Conservation (phyloP, 2,329 filamentous ascomycete species). For the Aureobasidium sp. region DNA sequence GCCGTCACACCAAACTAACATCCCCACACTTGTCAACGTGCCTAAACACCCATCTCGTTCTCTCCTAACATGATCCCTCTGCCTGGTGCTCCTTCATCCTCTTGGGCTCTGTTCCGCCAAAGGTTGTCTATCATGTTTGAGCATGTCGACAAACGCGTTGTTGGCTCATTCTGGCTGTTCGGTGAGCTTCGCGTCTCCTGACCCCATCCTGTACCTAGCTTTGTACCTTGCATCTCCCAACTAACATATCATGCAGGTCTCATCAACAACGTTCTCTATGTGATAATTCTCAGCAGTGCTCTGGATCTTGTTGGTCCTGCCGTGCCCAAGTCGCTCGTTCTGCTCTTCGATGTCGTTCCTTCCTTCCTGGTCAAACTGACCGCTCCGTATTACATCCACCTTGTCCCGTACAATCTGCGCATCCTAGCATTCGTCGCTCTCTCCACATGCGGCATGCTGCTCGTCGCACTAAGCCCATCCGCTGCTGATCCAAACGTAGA, state of each 20-base stretch:
- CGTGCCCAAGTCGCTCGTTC: constrained; percentile 83
- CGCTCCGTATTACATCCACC: constrained; percentile 89
- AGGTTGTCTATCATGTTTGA: constrained; percentile 56
- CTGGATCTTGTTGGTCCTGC: constrained; percentile 84
- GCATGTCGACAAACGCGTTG: constrained; percentile 61
- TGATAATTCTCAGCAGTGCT: constrained; percentile 90
- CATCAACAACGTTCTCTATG: constrained; percentile 97
- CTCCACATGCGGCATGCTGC: constrained; percentile 78
- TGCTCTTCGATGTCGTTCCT: constrained; percentile 86
- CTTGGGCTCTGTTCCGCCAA: constrained; percentile 63
- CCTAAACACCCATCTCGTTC: neutral
- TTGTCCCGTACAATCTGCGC: constrained; percentile 69
- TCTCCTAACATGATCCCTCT: constrained; percentile 38
- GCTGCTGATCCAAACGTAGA: constrained; percentile 26
- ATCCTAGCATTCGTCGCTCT: constrained; percentile 65
- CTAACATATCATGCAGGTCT: constrained; percentile 46
- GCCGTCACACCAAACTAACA: neutral
- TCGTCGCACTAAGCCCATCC: constrained; percentile 69
- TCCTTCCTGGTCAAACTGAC: constrained; percentile 82
- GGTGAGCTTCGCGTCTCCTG: constrained; percentile 46
- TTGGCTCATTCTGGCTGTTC: constrained; percentile 86
- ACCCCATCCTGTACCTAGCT: neutral
- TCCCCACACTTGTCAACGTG: neutral
- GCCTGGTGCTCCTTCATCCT: constrained; percentile 52
- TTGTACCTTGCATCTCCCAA: neutral